Base-by-base conservation (phyloP, 2,329 filamentous ascomycete species). In the Phyllosticta citriasiana region DNA sequence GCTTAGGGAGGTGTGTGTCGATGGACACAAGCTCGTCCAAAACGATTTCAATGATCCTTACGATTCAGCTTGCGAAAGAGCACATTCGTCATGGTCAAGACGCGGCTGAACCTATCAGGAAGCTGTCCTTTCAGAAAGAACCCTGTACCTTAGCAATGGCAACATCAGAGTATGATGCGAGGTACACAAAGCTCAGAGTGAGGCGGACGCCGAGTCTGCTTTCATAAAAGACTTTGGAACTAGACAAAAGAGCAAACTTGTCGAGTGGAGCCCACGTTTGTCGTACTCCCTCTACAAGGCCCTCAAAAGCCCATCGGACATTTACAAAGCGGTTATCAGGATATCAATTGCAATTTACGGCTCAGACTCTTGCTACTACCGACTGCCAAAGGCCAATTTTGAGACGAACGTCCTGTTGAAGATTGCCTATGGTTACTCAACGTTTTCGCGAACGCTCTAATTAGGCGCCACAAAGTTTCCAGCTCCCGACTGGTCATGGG, bases 61-160 rank as follows among this genome's bases (percentile, higher is more conserved):
- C 1, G 5, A 35, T 3, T 12, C 8, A 14, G 33, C 33, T 35
- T 8, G 6, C 33, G 33, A 35, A 9, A 7, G 14, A 35, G 3
- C 3, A 3, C 3, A 10, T 3, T 35, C 33, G 5, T 3, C 14
- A 14, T 59, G 60, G 57, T 10, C 9, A 22, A 55, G 57, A 1
- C 53, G 59, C 4, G 59, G 53, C 9, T 61, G 53, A 53, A 61
- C 59, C 3, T 61, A 61, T 52, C 59, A 61, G 19, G 59, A 57
- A 27, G 53, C 19, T 6, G 40, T 52, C 1, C 53, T 56, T 4
- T 7, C 59, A 2, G 2, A 27, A 27, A 47, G 53, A 40, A 33
- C 24, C 4, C 53, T 61, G 1, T 57, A 50, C 24, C 47, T 61
- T 4, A 52, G 33, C 8, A 52, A 50, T 25, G 35, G 9, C 14